phyloP scores from a whole-genome alignment of 345 rosid genomes.

The Conringia planisiliqua region DNA sequence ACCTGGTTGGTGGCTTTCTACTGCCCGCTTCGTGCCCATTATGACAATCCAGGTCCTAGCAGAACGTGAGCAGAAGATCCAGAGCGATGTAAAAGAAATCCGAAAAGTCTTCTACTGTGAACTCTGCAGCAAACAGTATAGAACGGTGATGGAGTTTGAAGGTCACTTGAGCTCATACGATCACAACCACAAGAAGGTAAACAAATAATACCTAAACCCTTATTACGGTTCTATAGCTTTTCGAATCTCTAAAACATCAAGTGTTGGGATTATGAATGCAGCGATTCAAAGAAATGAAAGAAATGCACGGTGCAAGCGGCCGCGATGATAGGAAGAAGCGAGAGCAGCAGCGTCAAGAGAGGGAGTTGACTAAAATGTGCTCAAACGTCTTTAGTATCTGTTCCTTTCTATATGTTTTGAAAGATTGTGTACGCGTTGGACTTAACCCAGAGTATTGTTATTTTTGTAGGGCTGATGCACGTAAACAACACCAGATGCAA shows the following conservation, averaged over 20 bases:
- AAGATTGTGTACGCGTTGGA: not conserved
- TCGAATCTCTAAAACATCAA: not conserved
- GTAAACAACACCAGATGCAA: slow-evolving; percentile 58
- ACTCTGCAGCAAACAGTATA: slow-evolving; percentile 97
- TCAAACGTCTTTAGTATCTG: slow-evolving; percentile 32
- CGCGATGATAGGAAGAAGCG: slow-evolving; percentile 94
- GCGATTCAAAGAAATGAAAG: slow-evolving; percentile 98
- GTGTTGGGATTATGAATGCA: slow-evolving; percentile 32
- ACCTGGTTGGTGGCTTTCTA: slow-evolving; percentile 98
- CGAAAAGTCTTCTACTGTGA: slow-evolving; percentile 87
- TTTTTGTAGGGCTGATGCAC: slow-evolving; percentile 75
- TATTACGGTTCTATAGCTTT: not conserved
- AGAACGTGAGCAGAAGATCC: slow-evolving; percentile 99
- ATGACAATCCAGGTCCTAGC: slow-evolving; percentile 99
- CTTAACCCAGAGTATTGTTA: not conserved
- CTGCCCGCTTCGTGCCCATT: slow-evolving; percentile 99
- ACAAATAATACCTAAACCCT: not conserved
- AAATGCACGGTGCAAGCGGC: slow-evolving; percentile 76
- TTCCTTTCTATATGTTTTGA: not conserved
- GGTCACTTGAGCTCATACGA: slow-evolving; percentile 93
- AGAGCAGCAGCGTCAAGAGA: slow-evolving; percentile 85
- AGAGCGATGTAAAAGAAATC: slow-evolving; percentile 90
- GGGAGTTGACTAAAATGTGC: slow-evolving; percentile 88
- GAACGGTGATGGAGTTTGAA: slow-evolving; percentile 95
- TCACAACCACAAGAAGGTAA: slow-evolving; percentile 98